Evolutionary conservation across 2,329 filamentous ascomycete genomes (phyloP), one percentile per base, ranked within the genome.

Genomic region (Sporothrix sp.): DNA sequence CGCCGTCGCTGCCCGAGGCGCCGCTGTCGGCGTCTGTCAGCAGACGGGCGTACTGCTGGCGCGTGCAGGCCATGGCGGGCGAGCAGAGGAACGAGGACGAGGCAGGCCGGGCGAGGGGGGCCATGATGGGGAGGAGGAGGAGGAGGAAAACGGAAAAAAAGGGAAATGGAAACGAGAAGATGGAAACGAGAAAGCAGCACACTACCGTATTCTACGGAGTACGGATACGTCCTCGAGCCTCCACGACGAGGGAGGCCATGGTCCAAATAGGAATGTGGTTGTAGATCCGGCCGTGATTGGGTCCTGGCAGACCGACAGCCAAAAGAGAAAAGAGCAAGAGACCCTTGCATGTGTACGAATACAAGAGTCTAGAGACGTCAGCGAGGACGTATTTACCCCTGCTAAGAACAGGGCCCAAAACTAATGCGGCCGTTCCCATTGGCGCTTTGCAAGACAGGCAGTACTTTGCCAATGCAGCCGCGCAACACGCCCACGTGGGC

Each of bases 11-110:
- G 14, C 9, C 16, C 14, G 21, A 30, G 20, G 20, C 32, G 44
- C 38, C 33, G 35, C 33, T 28, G n/a, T 47, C 33, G n/a, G 44
- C 33, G 10, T n/a, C n/a, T n/a, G n/a, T n/a, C n/a, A 38, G 44
- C 9, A 47, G 33, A 21, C 44, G 44, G n/a, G 44, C 35, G 9
- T 47, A 47, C 21, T 37, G 44, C 44, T 36, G 33, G 10, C 32
- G 32, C 6, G 25, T 2, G 42, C 33, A 27, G 18, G 42, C 42
- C 42, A 45, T 45, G 13, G 14, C 14, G 43, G 4, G 20, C 4
- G 42, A 33, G 20, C 20, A 33, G 18, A n/a, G n/a, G n/a, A n/a
- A n/a, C n/a, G n/a, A n/a, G n/a, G n/a, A n/a, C n/a, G n/a, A n/a
- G n/a, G n/a, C n/a, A n/a, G n/a, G n/a, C n/a, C n/a, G n/a, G 7